A percentile compares a stretch with the other conserved stretches of the same genome.
phyloP scores from a whole-genome alignment of 306 rosid species.

The Castanea crenata region DNA sequence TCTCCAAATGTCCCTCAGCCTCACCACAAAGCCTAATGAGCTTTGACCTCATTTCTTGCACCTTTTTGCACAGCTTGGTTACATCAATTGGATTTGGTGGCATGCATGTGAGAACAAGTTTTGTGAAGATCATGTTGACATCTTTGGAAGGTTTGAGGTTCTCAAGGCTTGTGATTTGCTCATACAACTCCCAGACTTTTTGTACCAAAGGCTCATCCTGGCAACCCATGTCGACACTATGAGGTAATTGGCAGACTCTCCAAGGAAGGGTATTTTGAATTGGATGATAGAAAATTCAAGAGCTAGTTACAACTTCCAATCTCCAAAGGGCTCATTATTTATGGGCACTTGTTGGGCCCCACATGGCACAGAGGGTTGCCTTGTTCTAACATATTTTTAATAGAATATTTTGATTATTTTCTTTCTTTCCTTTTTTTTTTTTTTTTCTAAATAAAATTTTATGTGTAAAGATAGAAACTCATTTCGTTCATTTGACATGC shows the following conservation, averaged over 20 bases:
- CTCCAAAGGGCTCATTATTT: neutral
- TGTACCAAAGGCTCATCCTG: slow-evolving; percentile 55
- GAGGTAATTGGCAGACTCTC: neutral
- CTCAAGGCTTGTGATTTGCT: slow-evolving; percentile 59
- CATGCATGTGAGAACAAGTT: slow-evolving; percentile 78
- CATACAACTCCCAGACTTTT: slow-evolving; percentile 44
- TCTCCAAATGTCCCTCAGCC: slow-evolving; percentile 75
- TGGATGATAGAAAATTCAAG: neutral
- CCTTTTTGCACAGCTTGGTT: slow-evolving; percentile 28
- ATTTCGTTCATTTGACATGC: no score
- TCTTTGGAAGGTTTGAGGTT: slow-evolving; percentile 71
- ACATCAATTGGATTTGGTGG: slow-evolving; percentile 67
- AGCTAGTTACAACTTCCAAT: neutral
- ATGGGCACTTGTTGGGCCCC: slow-evolving; percentile 12
- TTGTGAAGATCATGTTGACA: slow-evolving; percentile 82
- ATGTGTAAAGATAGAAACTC: no score
- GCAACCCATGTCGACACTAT: slow-evolving; percentile 75
- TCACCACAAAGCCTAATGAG: slow-evolving; percentile 65
- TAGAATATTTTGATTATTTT: neutral
- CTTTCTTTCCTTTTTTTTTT: neutral
- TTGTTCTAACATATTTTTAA: neutral
- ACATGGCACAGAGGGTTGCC: neutral
- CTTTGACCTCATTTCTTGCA: slow-evolving; percentile 57
- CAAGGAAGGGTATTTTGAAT: neutral
- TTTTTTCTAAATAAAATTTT: no score